Evolutionary conservation across 192 early-diverging fungal genomes (phyloP).

Genomic region (Backusella macrospora): DNA sequence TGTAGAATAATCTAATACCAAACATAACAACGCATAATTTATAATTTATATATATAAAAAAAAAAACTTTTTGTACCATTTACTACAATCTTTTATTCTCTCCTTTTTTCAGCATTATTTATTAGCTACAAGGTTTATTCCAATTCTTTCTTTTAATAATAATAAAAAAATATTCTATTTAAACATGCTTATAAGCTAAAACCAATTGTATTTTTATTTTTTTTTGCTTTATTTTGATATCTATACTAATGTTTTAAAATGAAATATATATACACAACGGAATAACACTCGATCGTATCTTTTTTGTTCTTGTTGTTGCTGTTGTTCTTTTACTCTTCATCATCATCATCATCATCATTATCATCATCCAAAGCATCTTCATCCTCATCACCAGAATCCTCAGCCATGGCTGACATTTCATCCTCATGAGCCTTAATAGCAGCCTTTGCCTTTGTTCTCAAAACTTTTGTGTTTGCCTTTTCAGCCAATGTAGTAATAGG

Average conservation of each 20-base stretch:
- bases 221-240: not conserved
- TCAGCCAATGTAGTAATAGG: constrained; percentile 58
- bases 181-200: too few species aligned
- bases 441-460: constrained; percentile 52
- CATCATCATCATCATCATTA: constrained; percentile 32
- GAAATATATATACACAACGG: not conserved
- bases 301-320: constrained; percentile 22
- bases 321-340: constrained; percentile 32
- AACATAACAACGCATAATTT: not conserved
- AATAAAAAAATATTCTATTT: too few species aligned
- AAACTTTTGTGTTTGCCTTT: constrained; percentile 50
- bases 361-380: constrained; percentile 33
- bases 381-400: constrained; percentile 42
- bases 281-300: not conserved
- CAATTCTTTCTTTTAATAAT: too few species aligned
- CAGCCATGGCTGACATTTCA: constrained; percentile 41
- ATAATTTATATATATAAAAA: not conserved
- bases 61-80: not conserved
- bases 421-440: constrained; percentile 45
- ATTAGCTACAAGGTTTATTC: too few species aligned
- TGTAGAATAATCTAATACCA: not conserved
- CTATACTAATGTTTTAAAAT: not conserved
- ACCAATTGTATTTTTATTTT: not conserved
- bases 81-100: not conserved
- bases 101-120: too few species aligned